These are phyloP conservation scores for Trichopus zeylanicus DNA, from an alignment of 116 monocot genomes.

Conservation along the genomic window DNA sequence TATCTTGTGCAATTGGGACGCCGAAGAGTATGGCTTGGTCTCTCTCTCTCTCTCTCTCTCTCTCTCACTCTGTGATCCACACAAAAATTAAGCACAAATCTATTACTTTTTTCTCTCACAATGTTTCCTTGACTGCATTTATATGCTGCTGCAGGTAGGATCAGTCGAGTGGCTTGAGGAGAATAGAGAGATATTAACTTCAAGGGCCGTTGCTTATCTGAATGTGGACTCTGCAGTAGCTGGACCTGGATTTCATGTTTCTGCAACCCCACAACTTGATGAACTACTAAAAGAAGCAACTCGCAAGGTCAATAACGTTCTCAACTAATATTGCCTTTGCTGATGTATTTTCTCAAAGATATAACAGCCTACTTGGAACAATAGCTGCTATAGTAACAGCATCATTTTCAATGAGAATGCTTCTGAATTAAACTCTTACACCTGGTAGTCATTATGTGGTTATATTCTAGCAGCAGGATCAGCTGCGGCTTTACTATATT, in stretches of 20 bases:
- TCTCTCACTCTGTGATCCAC: not conserved
- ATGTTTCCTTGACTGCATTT: not conserved
- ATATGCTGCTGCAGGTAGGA: slow-evolving; percentile 50
- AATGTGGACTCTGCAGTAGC: slow-evolving; percentile 64
- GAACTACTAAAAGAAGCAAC: slow-evolving; percentile 56
- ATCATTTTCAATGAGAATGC: no score
- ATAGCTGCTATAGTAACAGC: no score
- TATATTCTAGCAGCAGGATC: no score
- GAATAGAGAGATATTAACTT: slow-evolving; percentile 53
- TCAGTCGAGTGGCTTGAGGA: slow-evolving; percentile 92
- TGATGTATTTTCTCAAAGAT: not conserved
- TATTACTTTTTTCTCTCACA: not conserved
- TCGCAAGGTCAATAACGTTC: slow-evolving; percentile 27
- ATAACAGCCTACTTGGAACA: not conserved
- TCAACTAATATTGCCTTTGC: not conserved
- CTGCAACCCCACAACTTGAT: slow-evolving; percentile 85
- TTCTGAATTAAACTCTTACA: no score
- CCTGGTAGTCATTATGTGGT: no score
- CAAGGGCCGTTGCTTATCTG: slow-evolving; percentile 75
- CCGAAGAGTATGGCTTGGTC: slow-evolving; percentile 88
- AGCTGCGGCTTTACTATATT: no score
- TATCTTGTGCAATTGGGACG: slow-evolving; percentile 89
- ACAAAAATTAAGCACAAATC: not conserved
- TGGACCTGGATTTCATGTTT: slow-evolving; percentile 56
- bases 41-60: slow-evolving; percentile 16